These are phyloP conservation scores for Deinandra increscens DNA, from an alignment of 129 eudicot species.

Conservation along the genomic window DNA sequence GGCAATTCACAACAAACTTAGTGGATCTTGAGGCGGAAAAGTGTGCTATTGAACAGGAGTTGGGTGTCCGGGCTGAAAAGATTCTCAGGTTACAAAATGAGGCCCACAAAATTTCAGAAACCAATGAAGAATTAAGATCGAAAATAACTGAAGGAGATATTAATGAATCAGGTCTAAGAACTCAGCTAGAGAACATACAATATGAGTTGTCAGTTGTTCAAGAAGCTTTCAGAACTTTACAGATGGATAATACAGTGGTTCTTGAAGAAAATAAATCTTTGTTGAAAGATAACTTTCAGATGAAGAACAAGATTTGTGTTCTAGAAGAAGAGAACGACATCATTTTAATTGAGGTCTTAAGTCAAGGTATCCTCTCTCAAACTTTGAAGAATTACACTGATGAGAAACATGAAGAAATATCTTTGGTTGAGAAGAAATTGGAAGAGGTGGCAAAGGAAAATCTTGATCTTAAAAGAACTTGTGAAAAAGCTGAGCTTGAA, in stretches of 20 bases:
- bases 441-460: conserved; percentile 49
- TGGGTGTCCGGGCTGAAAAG: conserved; percentile 36
- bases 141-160: conserved; percentile 48
- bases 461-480: conserved; percentile 40
- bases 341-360: conserved; percentile 42
- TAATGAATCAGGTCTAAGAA: conserved; percentile 35
- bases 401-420: conserved; percentile 43
- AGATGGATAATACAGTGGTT: conserved; percentile 39
- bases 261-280: conserved; percentile 52
- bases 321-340: conserved; percentile 48
- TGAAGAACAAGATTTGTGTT: conserved; percentile 38
- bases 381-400: conserved; percentile 39
- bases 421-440: conserved; percentile 35
- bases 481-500: conserved; percentile 53
- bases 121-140: conserved; percentile 44
- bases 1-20: conserved; percentile 44
- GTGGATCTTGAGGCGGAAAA: conserved; percentile 44
- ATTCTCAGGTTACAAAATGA: conserved; percentile 40
- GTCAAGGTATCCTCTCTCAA: conserved; percentile 42
- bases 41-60: conserved; percentile 36
- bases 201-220: conserved; percentile 45
- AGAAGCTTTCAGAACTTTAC: conserved; percentile 41
- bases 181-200: conserved; percentile 43
- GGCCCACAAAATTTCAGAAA: conserved; percentile 44
- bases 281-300: conserved; percentile 24